Conservation (phyloP, 768 basidiomycete species). For the Suillus hirtellus region DNA sequence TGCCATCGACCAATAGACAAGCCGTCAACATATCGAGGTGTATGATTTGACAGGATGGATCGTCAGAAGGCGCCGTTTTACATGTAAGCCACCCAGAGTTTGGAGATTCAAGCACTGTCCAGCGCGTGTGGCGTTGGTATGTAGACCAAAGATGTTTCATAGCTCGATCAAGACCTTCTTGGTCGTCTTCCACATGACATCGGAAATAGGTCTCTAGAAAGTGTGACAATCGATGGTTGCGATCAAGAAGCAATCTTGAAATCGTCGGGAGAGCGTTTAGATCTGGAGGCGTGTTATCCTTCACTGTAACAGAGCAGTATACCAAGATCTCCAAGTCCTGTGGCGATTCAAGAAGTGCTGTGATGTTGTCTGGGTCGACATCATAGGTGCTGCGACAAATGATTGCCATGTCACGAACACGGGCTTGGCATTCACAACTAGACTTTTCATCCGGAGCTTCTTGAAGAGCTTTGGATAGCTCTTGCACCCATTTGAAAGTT, state of each 20-base stretch:
- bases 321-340: slow-evolving; percentile 33
- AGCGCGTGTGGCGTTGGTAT: slow-evolving; percentile 28
- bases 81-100: slow-evolving; percentile 33
- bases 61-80: slow-evolving; percentile 16
- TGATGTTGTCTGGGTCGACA: slow-evolving; percentile 6
- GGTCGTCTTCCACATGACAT: slow-evolving; percentile 13
- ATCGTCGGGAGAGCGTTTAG: slow-evolving; percentile 1
- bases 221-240: slow-evolving; percentile 35
- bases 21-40: slow-evolving; percentile 46
- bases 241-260: slow-evolving; percentile 28
- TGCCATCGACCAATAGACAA: slow-evolving; percentile 41
- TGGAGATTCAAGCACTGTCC: slow-evolving; percentile 21
- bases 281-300: slow-evolving; percentile 30
- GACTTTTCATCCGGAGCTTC: slow-evolving; percentile 6
- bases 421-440: slow-evolving; percentile 11
- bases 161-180: slow-evolving; percentile 32
- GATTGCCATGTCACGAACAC: slow-evolving; percentile 22
- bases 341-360: slow-evolving; percentile 19
- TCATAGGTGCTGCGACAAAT: slow-evolving; percentile 34
- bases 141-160: slow-evolving; percentile 31
- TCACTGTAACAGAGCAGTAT: slow-evolving; percentile 33
- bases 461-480: slow-evolving; percentile 21
- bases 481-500: slow-evolving; percentile 36
- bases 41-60: slow-evolving; percentile 29
- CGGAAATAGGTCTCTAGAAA: slow-evolving; percentile 25